Conservation (phyloP, 2,329 filamentous ascomycete genomes). For the Teratosphaeria gauchensis region DNA sequence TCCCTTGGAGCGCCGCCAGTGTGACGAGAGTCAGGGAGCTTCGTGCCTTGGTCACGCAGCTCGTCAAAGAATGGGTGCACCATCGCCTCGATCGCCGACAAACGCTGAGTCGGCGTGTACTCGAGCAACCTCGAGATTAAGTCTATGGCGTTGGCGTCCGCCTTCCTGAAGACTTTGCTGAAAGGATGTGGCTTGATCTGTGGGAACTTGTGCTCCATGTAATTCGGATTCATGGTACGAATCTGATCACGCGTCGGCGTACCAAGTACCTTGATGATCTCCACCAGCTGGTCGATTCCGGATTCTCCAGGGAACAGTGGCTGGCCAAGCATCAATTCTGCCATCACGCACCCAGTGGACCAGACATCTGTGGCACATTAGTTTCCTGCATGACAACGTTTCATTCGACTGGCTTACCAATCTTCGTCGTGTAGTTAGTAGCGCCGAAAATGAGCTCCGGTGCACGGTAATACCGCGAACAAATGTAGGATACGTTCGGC, state of each 20-base stretch:
- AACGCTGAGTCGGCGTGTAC: slow-evolving; percentile 92
- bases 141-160: slow-evolving; percentile 84
- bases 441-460: slow-evolving; percentile 97
- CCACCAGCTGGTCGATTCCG: slow-evolving; percentile 94
- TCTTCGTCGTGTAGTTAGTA: slow-evolving; percentile 99
- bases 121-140: slow-evolving; percentile 88
- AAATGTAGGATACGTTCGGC: slow-evolving; percentile 99
- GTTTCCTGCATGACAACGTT: slow-evolving; percentile 7
- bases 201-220: slow-evolving; percentile 99
- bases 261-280: slow-evolving; percentile 98
- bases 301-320: slow-evolving; percentile 97
- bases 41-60: slow-evolving; percentile 80
- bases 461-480: slow-evolving; percentile 95
- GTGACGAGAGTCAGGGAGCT: slow-evolving; percentile 88
- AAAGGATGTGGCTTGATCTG: slow-evolving; percentile 99
- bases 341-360: slow-evolving; percentile 99
- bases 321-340: slow-evolving; percentile 96
- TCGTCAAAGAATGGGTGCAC: slow-evolving; percentile 98
- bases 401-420: slow-evolving; percentile 55
- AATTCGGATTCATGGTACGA: slow-evolving; percentile 99
- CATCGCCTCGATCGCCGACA: slow-evolving; percentile 92
- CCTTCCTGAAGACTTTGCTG: slow-evolving; percentile 98
- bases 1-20: slow-evolving; percentile 70
- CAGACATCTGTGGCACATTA: slow-evolving; percentile 67
- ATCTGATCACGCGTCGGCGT: slow-evolving; percentile 97